Evolutionary conservation across 2,329 filamentous ascomycete species (phyloP), one percentile per base, ranked within the genome.

Genomic region (Trichoderma koningiopsis): DNA sequence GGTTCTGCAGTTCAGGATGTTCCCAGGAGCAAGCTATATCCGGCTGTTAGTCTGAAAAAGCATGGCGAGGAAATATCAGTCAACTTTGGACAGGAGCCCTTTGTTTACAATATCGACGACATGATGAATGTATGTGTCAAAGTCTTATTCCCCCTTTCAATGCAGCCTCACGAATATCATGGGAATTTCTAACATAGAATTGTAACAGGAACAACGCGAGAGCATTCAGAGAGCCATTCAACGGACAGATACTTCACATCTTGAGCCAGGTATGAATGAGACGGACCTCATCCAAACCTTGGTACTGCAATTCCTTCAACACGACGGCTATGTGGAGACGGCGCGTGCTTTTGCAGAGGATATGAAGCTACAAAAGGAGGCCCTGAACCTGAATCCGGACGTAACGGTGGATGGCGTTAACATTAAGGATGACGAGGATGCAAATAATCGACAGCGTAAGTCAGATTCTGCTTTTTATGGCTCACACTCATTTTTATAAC

Each of bases 311-410:
- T 98, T 97, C 73, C 83, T 99, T 16, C 92, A 94, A 47, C 95
- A 98, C 74, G 96, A 98, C 75, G 96, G 96, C 70, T 98, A 97
- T 74, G 91, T 97, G 8, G 95, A 97, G 73, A 97, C 95, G 0
- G 94, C 94, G 10, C 88, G 90, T 72, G 93, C 93, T 0, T 98
- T 99, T 83, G 89, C 92, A 4, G 86, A 91, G 74, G 95, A 98
- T 76, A 89, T 97, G 31, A 86, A 88, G 66, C 83, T 86, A 19
- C 92, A 97, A 77, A 91, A 92, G 74, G 83, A 87, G 74, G 89
- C 92, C 10, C 81, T 97, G 68, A 87, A 86, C 71, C 84, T 88
- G 55, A 87, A 88, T 68, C 80, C 87, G 47, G 79, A 79, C 59
- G 78, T 83, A 35, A 79, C 83, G n/a, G 81, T 88, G 71, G 84